A percentile compares a stretch with the other conserved stretches of the same genome.
Evolutionary conservation across 306 rosid species (phyloP).

Genomic region (Cucurbita argyrosperma): DNA sequence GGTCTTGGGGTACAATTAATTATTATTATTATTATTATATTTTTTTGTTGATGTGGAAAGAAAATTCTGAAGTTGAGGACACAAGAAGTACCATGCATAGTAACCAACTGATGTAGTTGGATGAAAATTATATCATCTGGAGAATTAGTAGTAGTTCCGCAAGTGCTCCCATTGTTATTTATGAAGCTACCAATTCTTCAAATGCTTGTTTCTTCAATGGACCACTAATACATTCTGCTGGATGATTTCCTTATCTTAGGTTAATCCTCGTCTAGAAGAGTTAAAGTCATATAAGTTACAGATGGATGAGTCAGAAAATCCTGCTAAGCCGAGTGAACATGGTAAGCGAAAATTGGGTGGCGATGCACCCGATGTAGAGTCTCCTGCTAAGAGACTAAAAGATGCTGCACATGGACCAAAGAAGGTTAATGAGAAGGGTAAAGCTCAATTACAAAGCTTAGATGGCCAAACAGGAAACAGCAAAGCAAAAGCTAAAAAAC

Average conservation of each 20-base stretch:
- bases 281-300: constrained; percentile 47
- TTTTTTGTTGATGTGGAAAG: neutral
- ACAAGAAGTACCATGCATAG: neutral
- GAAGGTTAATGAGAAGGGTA: constrained; percentile 33
- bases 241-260: constrained; percentile 22
- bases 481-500: constrained; percentile 20
- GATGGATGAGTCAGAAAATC: constrained; percentile 49
- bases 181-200: neutral
- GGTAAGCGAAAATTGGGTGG: constrained; percentile 63
- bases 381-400: constrained; percentile 50
- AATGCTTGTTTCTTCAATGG: neutral
- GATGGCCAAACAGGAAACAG: constrained; percentile 22
- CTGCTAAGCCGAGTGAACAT: constrained; percentile 32
- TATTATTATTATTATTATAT: too few relatives aligned
- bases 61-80: neutral
- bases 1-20: neutral
- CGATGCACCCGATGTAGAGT: constrained; percentile 25
- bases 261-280: constrained; percentile 65
- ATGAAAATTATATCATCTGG: neutral
- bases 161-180: neutral
- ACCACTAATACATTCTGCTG: neutral
- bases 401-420: constrained; percentile 30
- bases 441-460: constrained; percentile 18
- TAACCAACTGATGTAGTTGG: neutral
- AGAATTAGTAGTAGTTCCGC: neutral